Percentiles rank a stretch among this genome's conserved stretches.
Evolutionary conservation across 441 rosid species (phyloP).

Genomic region (Jatropha multifida): DNA sequence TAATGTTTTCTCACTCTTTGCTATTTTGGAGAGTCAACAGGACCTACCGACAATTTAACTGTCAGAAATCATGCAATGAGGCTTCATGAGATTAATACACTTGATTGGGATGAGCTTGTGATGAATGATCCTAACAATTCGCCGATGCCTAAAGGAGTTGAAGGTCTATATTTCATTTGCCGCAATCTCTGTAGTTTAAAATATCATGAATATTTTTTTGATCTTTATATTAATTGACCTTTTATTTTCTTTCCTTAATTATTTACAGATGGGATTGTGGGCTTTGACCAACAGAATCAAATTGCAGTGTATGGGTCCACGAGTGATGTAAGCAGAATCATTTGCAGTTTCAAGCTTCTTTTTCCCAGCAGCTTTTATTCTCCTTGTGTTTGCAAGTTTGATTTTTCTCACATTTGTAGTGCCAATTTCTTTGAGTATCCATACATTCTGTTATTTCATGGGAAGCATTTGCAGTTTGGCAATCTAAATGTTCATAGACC

Average conservation of each 20-base stretch:
- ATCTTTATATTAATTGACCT: not conserved
- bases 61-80: constrained; percentile 64
- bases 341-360: constrained; percentile 14
- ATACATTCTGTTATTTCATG: not conserved
- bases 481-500: not conserved
- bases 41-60: constrained; percentile 39
- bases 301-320: constrained; percentile 32
- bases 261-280: constrained; percentile 49
- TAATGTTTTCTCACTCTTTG: constrained; percentile 20
- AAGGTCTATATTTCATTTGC: constrained; percentile 5
- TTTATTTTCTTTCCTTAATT: constrained; percentile 12
- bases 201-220: constrained; percentile 14
- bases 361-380: not conserved
- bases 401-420: not conserved
- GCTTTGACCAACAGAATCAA: constrained; percentile 49
- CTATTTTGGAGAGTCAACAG: constrained; percentile 44
- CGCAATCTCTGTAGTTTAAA: constrained; percentile 13
- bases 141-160: constrained; percentile 49
- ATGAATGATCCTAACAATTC: constrained; percentile 47
- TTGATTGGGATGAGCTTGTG: constrained; percentile 97
- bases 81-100: constrained; percentile 92
- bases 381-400: not conserved
- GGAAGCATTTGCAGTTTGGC: constrained; percentile 11
- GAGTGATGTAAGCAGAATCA: constrained; percentile 49
- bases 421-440: not conserved